Base-by-base conservation (phyloP, 23 red algal species). In the Gracilaria gracilis region DNA sequence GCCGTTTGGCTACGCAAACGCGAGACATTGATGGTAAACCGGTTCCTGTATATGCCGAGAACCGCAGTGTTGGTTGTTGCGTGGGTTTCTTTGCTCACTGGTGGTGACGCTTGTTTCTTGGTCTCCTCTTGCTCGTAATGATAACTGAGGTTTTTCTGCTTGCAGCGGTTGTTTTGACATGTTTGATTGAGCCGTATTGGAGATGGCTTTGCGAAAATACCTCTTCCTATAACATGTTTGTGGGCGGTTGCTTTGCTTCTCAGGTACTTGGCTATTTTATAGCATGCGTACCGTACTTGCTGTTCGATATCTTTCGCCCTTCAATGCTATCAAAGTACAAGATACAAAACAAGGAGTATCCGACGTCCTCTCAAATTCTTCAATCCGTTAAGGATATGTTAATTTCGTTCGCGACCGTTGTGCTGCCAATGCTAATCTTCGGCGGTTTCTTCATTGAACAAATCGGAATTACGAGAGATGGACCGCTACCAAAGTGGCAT, bases 191-290 rank as follows among this genome's bases (percentile, higher is more conserved):
- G 17, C 87, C 87, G 11, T 35, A 80, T 17, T 91, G 87, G 87
- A 64, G 19, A 23, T 80, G 61, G 62, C 36, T 80, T 20, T 91
- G 73, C 25, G 19, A 38, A 39, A 32, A 54, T 57, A 91, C 87
- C 4, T 81, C 87, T 11, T 36, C 55, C 15, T 91, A 64, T 50
- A 65, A 34, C 15, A 89, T 98, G 85, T 83, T 93, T 38, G 84
- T 98, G 36, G 53, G 53, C 21, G 91, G 91, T 21, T 88, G 83
- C 32, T 90, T 92, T 47, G n/a, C 76, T 19, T 98, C 95, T 13
- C 91, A 94, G 44, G 58, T 98, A 8, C 39, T 84, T 83, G 91
- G 91, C 46, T 98, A 98, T 61, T 93, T 93, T 59, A 28, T 91
- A 28, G 95, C 90, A 48, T 88, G 82, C 66, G 2, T 91, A 57